phyloP scores from a whole-genome alignment of 257 asterid species.

The Capsicum rhomboideum region DNA sequence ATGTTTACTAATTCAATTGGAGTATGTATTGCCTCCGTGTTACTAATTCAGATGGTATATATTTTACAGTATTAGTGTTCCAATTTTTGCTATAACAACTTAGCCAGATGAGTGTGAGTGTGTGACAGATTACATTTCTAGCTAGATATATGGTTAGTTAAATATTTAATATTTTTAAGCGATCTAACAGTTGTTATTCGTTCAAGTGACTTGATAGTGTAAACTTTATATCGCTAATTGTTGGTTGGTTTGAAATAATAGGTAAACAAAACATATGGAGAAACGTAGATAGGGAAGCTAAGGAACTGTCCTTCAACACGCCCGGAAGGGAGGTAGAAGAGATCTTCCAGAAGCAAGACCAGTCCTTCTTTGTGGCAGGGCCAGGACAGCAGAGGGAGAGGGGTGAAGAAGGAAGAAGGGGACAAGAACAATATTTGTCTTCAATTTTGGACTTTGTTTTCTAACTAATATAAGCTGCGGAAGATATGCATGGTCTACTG shows the following conservation, averaged over 20 bases:
- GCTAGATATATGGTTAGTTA: no score
- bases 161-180: no score
- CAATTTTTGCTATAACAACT: no score
- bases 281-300: constrained; percentile 20
- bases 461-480: background rate
- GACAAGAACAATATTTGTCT: constrained; percentile 5
- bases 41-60: no score
- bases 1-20: background rate
- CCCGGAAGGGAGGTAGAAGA: constrained; percentile 5
- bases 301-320: constrained; percentile 16
- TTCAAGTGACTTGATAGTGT: no score
- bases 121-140: no score
- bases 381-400: constrained; percentile 2
- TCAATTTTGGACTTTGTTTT: constrained; percentile 28
- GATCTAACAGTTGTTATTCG: no score
- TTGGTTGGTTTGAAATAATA: background rate
- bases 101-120: no score
- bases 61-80: no score
- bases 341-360: constrained; percentile 16
- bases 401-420: constrained; percentile 4
- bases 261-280: constrained; percentile 33
- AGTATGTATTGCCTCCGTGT: no score
- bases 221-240: background rate
- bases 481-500: background rate
- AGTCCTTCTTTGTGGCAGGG: constrained; percentile 28